These are phyloP conservation scores for Phoenix roebelenii DNA, from an alignment of 176 grass and related monocot genomes.

Conservation along the genomic window DNA sequence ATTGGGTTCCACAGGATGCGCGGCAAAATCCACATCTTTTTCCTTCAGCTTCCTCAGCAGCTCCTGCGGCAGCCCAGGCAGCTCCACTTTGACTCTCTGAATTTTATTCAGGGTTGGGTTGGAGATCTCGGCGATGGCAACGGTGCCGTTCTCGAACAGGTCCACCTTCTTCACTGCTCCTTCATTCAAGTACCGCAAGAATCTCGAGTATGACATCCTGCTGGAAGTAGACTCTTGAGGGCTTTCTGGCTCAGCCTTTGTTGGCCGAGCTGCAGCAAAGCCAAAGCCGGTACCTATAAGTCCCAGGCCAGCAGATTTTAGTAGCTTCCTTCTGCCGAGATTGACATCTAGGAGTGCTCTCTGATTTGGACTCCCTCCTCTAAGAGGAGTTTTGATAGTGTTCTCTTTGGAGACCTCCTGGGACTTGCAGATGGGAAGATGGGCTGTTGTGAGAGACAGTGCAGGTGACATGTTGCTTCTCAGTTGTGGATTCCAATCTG, in stretches of 20 bases:
- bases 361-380: not conserved
- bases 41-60: conserved; percentile 58
- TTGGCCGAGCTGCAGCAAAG: not conserved
- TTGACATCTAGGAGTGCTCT: not conserved
- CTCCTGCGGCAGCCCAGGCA: conserved; percentile 44
- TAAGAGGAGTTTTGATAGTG: conserved; percentile 2
- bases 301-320: conserved; percentile 34
- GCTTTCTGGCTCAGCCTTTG: conserved; percentile 26
- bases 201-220: conserved; percentile 64
- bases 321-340: conserved; percentile 45
- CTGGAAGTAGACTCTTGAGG: conserved; percentile 41
- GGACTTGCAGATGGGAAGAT: conserved; percentile 37
- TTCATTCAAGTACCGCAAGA: conserved; percentile 63
- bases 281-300: conserved; percentile 9
- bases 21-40: conserved; percentile 54
- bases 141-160: conserved; percentile 62
- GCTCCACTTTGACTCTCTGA: conserved; percentile 63
- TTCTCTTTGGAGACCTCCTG: conserved; percentile 35
- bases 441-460: conserved; percentile 42
- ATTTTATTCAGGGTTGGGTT: conserved; percentile 29
- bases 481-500: no score
- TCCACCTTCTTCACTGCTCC: conserved; percentile 55
- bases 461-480: conserved; percentile 13
- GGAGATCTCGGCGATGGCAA: conserved; percentile 53
- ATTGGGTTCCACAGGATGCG: conserved; percentile 41